Conservation (phyloP, 1,284 basidiomycete species). For the Cystobasidium sp. region DNA sequence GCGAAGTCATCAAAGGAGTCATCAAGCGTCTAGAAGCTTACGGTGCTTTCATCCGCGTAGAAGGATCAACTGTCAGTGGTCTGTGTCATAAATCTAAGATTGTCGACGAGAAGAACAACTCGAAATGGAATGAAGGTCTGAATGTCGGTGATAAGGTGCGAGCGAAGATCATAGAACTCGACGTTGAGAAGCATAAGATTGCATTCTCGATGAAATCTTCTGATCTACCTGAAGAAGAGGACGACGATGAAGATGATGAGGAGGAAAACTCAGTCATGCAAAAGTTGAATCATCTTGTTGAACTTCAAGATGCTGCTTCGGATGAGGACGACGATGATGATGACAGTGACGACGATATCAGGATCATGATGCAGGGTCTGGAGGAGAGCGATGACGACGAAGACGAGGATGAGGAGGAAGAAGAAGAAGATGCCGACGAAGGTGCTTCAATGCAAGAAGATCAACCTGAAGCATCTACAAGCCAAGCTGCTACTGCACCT, state of each 20-base stretch:
- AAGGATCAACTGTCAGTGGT: slow-evolving; percentile 79
- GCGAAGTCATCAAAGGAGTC: slow-evolving; percentile 57
- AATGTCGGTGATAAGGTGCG: slow-evolving; percentile 84
- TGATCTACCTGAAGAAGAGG: slow-evolving; percentile 61
- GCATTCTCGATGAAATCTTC: slow-evolving; percentile 46
- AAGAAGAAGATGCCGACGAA: slow-evolving; percentile 46
- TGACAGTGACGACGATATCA: slow-evolving; percentile 60
- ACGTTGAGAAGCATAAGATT: slow-evolving; percentile 69
- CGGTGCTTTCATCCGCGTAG: slow-evolving; percentile 88
- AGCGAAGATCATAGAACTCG: slow-evolving; percentile 74
- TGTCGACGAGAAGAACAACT: slow-evolving; percentile 79
- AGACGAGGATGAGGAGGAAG: slow-evolving; percentile 46
- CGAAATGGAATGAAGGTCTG: slow-evolving; percentile 73
- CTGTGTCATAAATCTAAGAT: slow-evolving; percentile 87
- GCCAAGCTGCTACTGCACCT: slow-evolving; percentile 52
- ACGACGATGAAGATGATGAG: slow-evolving; percentile 54
- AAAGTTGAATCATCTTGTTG: slow-evolving; percentile 50
- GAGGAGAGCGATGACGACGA: slow-evolving; percentile 52
- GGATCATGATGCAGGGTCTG: slow-evolving; percentile 64
- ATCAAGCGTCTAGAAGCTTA: slow-evolving; percentile 71
- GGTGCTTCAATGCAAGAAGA: slow-evolving; percentile 4
- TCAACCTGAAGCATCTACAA: slow-evolving; percentile 13
- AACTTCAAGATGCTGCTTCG: slow-evolving; percentile 63
- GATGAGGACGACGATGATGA: slow-evolving; percentile 56
- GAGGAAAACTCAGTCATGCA: slow-evolving; percentile 63